Base-by-base conservation (phyloP, 1,284 basidiomycete species). In the Sporisorium scitamineum region DNA sequence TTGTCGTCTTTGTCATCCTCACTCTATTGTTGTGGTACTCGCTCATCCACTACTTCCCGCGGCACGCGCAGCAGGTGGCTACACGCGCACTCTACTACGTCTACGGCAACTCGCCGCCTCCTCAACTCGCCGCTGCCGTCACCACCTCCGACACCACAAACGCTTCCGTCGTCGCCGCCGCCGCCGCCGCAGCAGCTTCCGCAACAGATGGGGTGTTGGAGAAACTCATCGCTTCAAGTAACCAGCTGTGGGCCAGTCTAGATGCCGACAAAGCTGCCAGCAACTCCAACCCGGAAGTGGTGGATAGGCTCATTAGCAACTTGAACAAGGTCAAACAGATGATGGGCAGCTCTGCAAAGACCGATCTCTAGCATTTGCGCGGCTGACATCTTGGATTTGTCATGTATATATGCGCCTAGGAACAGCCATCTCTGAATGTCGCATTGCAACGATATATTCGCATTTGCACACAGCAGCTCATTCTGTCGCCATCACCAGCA, bases 321-420 rank as follows among this genome's bases (percentile, higher is more conserved):
- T 48, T 74, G 58, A 74, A 74, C 66, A 69, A 66, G 37, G 57
- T 74, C 62, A 74, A 69, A 22, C 54, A 69, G 50, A 57, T 69
- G 60, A 67, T 67, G 37, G 54, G 58, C 10, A 42, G 37, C 37
- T 11, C 48, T 7, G 58, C 13, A 13, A 73, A 74, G 55, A 1
- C 41, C 5, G 70, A 73, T 18, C 61, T 73, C 42, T 73, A 58
- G 52, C 29, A n/a, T n/a, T 14, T 22, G 34, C 3, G 11, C 32
- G 18, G 22, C 13, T 16, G 13, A 14, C 27, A 31, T 5, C 22
- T 8, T 8, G 37, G 11, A 45, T 27, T 18, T 6, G 20, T 8
- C 18, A 20, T 29, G 26, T 56, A 31, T 24, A 22, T 44, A 34
- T 22, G 27, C 16, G 16, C 20, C n/a, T 16, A 29, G 3, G 9